Base-by-base conservation (phyloP, 148 eudicot species). In the Rhododendron ovatum region DNA sequence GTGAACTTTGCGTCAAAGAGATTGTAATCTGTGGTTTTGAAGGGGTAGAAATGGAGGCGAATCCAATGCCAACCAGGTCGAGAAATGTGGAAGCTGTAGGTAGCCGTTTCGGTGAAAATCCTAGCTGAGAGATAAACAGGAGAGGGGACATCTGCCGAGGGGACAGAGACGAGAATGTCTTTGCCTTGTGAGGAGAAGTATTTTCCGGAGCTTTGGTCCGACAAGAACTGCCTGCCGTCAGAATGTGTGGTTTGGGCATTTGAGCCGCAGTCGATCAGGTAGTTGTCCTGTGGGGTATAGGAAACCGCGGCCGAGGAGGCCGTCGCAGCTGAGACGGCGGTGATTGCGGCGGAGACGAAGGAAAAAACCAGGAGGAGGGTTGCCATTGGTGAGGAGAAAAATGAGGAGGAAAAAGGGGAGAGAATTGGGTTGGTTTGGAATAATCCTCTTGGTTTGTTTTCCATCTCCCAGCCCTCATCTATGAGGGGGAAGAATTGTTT, bases 61-160 rank as follows among this genome's bases (percentile, higher is more conserved):
- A 94, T 86, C 98, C 98, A 96, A 89, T 96, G 98, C 98, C 95
- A 96, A 26, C 98, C 98, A 0, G 98, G 88, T 9, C 92, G 92
- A 57, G 90, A 71, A 43, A 93, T 81, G 48, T 84, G 89, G 71
- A 94, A 96, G 0, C 93, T 81, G 85, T 96, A 96, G 11, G 92
- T 89, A 14, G 98, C 98, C 1, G 88, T 89, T 39, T 87, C 84
- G 48, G 86, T 85, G 85, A 96, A 94, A 8, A 94, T 86, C 26
- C 90, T 91, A 1, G 98, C 98, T 0, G 94, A 82, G 28, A 83
- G 80, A 65, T 92, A 93, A 1, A 94, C 83, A 3, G 94, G 92
- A 2, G 90, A 88, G 22, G 96, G 88, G 5, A 87, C 91, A 11
- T 90, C 84, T 0, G 90, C 90, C 0, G 91, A 84, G 0, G 93